phyloP scores from a whole-genome alignment of 2,329 filamentous ascomycete species.

The Pseudogymnoascus sp. region DNA sequence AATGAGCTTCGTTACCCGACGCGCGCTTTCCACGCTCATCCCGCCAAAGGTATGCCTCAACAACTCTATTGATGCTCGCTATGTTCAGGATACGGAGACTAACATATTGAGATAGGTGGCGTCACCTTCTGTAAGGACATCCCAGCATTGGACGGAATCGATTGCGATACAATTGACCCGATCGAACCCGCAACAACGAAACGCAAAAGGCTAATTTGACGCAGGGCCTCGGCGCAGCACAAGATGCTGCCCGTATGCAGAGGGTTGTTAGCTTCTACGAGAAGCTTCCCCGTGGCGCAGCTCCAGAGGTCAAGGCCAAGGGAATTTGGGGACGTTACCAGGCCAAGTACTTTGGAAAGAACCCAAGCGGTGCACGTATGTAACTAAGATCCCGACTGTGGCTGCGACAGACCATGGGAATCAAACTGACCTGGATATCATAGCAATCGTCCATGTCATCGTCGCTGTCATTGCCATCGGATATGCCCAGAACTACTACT shows the following conservation, averaged over 20 bases:
- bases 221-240: conserved; percentile 87
- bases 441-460: conserved; percentile 85
- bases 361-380: conserved; percentile 81
- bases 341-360: conserved; percentile 90
- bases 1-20: conserved; percentile 89
- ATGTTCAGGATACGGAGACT: conserved; percentile 6
- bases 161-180: conserved; percentile 8
- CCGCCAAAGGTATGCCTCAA: conserved; percentile 77
- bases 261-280: conserved; percentile 98
- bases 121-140: conserved; percentile 29
- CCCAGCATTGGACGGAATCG: background rate
- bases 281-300: conserved; percentile 88
- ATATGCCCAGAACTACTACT: conserved; percentile 99
- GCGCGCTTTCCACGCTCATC: conserved; percentile 95
- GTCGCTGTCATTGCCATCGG: conserved; percentile 69
- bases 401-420: background rate
- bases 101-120: conserved; percentile 24
- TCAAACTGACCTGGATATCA: conserved; percentile 10
- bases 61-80: background rate
- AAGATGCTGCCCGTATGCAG: conserved; percentile 96
- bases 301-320: conserved; percentile 72
- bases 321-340: conserved; percentile 86
- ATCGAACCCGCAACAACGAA: conserved; percentile 8
- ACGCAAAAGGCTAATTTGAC: conserved; percentile 28
- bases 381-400: conserved; percentile 22